Conservation (phyloP, 331 rosid genomes). For the Telfairia occidentalis region DNA sequence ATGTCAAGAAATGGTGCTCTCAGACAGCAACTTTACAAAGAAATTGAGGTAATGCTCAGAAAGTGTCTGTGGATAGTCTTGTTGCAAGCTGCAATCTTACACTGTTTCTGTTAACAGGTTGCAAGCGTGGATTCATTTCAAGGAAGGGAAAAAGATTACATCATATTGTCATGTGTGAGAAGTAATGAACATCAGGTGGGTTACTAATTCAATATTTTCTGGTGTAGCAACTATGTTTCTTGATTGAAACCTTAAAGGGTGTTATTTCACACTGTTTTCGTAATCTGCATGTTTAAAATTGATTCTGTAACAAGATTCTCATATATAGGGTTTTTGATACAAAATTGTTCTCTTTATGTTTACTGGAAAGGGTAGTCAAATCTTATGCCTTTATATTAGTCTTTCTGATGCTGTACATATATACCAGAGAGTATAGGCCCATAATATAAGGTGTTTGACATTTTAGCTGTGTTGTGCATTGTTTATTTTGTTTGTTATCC, state of each 20-base stretch:
- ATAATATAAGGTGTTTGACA: not conserved
- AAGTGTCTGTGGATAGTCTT: not conserved
- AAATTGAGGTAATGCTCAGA: conserved; percentile 62
- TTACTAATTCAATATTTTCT: not conserved
- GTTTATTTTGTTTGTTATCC: not conserved
- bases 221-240: not conserved
- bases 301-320: not conserved
- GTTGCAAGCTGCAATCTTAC: not conserved
- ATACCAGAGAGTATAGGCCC: not conserved
- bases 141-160: conserved; percentile 98
- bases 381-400: not conserved
- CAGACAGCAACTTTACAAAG: conserved; percentile 97
- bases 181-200: conserved; percentile 99
- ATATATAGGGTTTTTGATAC: not conserved
- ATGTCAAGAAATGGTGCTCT: conserved; percentile 99
- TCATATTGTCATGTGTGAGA: conserved; percentile 91
- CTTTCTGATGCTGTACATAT: not conserved
- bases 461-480: not conserved
- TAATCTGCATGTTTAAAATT: not conserved
- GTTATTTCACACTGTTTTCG: not conserved
- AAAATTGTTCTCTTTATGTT: not conserved
- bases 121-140: conserved; percentile 99
- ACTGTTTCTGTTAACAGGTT: conserved; percentile 47
- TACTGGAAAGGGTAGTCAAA: not conserved
- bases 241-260: not conserved